Base-by-base conservation (phyloP, 805 yeast species). In the Metschnikowia amazonensis region DNA sequence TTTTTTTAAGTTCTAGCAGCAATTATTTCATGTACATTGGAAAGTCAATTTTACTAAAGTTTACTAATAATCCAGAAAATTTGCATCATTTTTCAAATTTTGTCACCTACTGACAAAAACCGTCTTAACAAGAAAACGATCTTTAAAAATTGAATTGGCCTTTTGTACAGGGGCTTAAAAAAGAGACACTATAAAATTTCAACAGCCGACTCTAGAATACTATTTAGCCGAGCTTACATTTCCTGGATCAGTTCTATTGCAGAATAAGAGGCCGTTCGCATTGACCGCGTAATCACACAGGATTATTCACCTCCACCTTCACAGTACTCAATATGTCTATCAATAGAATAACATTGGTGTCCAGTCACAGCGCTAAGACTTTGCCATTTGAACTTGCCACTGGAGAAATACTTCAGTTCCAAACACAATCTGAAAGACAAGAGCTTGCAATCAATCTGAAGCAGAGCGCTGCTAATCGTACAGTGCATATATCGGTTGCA, bases 401-500 rank as follows among this genome's bases (percentile, higher is more conserved):
- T 7, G 56, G 56, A 1, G 66, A 62, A 36, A 17, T 5, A 2
- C 43, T 62, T 13, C 38, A 21, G 13, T 62, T 44, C 21, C 36
- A 35, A 29, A 43, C 59, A 2, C 38, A 48, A 1, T 43, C 64
- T 2, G 18, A 55, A 4, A 53, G 75, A 35, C 74, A 71, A 48
- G 43, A 62, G 1, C 53, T 71, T 16, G 17, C 55, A 1, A 59
- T 70, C 1, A 45, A 18, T 6, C 65, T 59, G 63, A 43, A 39
- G 17, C 51, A 51, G 9, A 34, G 50, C 5, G 36, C 27, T 6
- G 24, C 44, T 8, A 42, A 42, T 14, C 42, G 45, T 23, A 43
- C 43, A 6, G 48, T 66, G n/a, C 52, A 60, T 18, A 64, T 70
- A n/a, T 44, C 50, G 3, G 67, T 69, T 7, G 45, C 57, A 4